Percentiles rank a stretch among this genome's conserved stretches.
Evolutionary conservation across 1,284 basidiomycete genomes (phyloP).

Genomic region (Phylloboletellus chloephorus): DNA sequence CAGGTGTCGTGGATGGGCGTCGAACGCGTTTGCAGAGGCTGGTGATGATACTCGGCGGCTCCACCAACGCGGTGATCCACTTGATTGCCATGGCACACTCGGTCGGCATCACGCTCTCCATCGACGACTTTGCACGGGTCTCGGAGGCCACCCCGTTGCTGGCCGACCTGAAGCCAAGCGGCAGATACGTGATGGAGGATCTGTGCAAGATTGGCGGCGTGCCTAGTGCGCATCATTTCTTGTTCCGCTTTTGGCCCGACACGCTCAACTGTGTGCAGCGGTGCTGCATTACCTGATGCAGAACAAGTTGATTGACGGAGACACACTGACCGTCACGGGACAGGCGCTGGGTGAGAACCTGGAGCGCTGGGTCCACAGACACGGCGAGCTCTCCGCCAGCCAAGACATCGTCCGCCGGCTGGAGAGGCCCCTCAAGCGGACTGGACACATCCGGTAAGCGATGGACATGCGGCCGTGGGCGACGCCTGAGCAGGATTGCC

Average conservation of each 20-base stretch:
- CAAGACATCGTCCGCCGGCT: constrained; percentile 86
- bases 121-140: constrained; percentile 85
- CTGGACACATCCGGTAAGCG: constrained; percentile 82
- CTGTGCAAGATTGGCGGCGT: constrained; percentile 86
- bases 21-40: constrained; percentile 52
- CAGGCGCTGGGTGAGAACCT: constrained; percentile 85
- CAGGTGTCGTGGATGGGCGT: constrained; percentile 10
- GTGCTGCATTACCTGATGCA: constrained; percentile 79
- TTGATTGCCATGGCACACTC: constrained; percentile 88
- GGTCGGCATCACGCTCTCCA: constrained; percentile 73
- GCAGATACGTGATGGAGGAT: constrained; percentile 89
- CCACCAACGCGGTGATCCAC: constrained; percentile 90
- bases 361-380: constrained; percentile 73
- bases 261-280: constrained; percentile 43
- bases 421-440: constrained; percentile 80
- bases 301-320: constrained; percentile 79
- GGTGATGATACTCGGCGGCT: constrained; percentile 92
- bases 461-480: constrained; percentile 4
- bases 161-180: constrained; percentile 87
- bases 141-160: constrained; percentile 85
- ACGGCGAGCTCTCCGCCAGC: constrained; percentile 62
- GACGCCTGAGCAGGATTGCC: constrained; percentile 7
- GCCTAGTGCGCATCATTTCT: constrained; percentile 54
- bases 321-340: constrained; percentile 85
- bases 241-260: constrained; percentile 2